These are phyloP conservation scores for Leishmania martiniquensis DNA, from an alignment of 208 protist genomes.

Conservation along the genomic window DNA sequence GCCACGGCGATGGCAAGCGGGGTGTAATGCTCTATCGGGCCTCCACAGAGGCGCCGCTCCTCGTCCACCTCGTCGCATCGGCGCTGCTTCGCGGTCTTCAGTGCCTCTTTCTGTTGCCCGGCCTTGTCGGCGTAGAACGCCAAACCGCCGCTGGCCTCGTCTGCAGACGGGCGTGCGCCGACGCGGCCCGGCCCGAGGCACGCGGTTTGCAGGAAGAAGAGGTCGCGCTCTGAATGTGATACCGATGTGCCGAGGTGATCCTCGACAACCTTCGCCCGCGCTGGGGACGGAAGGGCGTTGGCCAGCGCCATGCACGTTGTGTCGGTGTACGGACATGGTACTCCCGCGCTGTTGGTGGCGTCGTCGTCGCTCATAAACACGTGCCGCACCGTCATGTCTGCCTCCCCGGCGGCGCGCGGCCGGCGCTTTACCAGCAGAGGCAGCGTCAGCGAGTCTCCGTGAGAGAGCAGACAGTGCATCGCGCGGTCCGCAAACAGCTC, in stretches of 20 bases:
- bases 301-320: conserved; percentile 56
- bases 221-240: conserved; percentile 35
- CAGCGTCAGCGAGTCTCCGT: conserved; percentile 55
- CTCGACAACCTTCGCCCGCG: conserved; percentile 24
- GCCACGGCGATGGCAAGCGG: conserved; percentile 68
- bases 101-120: conserved; percentile 27
- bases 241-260: conserved; percentile 35
- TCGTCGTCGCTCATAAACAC: conserved; percentile 1
- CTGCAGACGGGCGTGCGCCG: conserved; percentile 20
- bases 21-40: conserved; percentile 60
- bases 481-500: conserved; percentile 39
- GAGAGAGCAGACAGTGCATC: conserved; percentile 43
- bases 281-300: conserved; percentile 28
- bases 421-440: conserved; percentile 50
- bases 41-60: conserved; percentile 39
- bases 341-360: background rate
- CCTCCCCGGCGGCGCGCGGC: conserved; percentile 8
- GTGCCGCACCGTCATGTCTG: conserved; percentile 22
- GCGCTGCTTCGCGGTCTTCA: conserved; percentile 29
- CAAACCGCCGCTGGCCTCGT: conserved; percentile 29
- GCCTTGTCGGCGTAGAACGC: conserved; percentile 81
- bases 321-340: conserved; percentile 33
- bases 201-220: conserved; percentile 68
- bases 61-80: conserved; percentile 27
- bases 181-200: conserved; percentile 58